Base-by-base conservation (phyloP, 176 grass and related monocot species). In the Juncus effusus region DNA sequence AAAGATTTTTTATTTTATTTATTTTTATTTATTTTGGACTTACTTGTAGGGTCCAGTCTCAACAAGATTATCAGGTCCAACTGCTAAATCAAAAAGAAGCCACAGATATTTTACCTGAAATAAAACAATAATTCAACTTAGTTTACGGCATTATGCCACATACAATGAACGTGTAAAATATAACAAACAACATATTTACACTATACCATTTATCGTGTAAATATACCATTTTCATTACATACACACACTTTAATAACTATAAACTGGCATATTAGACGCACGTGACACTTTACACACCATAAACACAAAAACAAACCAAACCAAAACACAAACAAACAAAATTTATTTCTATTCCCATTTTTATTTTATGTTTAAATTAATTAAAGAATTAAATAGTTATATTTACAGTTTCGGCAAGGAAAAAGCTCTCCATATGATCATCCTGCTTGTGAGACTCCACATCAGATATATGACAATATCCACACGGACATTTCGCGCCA, bases 391-490 rank as follows among this genome's bases (percentile, higher is more conserved):
- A n/a, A n/a, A n/a, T n/a, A n/a, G 36, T 45, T 15, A 64, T 77
- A 35, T 74, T 83, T 80, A 83, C 92, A 9, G 92, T 96, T 80
- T 96, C 92, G 47, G 87, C 84, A 77, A 96, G 92, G 62, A 96
- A 96, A 80, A 96, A 96, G 85, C 92, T 96, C 82, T 96, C 92
- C 92, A 96, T 91, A 76, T 96, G 92, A 40, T 96, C 92, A 81
- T 96, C 87, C 76, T 96, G 79, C 69, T 91, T 74, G 71, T 96
- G 92, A 40, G 82, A 86, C 81, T 96, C 92, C 37, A 96, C 92
- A 55, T 96, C 92, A 79, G 84, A 76, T 81, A 96, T 96, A 58
- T 96, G 92, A 61, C 92, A 96, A 74, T 96, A 96, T 56, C 92
- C 92, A 60, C 92, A 96, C 40, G 87, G 92, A 40, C 92, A 96